Conservation (phyloP, 192 early-diverging fungal genomes). For the Podila horticola region DNA sequence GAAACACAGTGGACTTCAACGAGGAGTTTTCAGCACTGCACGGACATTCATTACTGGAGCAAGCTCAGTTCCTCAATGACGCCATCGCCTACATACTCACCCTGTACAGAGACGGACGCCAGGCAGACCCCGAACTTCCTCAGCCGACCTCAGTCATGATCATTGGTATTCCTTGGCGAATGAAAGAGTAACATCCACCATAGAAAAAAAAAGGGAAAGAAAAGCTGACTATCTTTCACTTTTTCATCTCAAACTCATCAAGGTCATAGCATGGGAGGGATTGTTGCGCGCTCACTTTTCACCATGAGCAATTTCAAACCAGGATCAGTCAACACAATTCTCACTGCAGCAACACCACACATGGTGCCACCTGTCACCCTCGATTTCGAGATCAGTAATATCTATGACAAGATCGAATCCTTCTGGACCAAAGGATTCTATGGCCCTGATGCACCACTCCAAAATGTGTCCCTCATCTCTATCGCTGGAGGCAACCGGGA, state of each 20-base stretch:
- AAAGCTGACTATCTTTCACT: no score
- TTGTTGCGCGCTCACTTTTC: slow-evolving; percentile 86
- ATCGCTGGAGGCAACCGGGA: slow-evolving; percentile 94
- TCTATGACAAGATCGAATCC: slow-evolving; percentile 74
- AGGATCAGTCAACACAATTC: slow-evolving; percentile 80
- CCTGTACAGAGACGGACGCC: slow-evolving; percentile 70
- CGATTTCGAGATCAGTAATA: slow-evolving; percentile 64
- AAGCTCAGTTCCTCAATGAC: slow-evolving; percentile 89
- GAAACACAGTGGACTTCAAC: slow-evolving; percentile 73
- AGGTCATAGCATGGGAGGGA: slow-evolving; percentile 95
- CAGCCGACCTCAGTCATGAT: slow-evolving; percentile 81
- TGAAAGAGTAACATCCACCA: no score
- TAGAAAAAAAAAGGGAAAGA: no score
- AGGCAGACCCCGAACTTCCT: slow-evolving; percentile 35
- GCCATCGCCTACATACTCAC: slow-evolving; percentile 82
- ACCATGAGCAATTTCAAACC: slow-evolving; percentile 76
- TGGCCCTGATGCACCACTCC: slow-evolving; percentile 29
- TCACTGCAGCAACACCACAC: slow-evolving; percentile 94
- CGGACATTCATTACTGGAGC: slow-evolving; percentile 82
- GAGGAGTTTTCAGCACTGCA: slow-evolving; percentile 95
- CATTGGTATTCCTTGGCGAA: slow-evolving; percentile 51
- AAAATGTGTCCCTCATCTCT: slow-evolving; percentile 78
- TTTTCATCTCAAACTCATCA: no score
- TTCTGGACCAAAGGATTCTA: slow-evolving; percentile 74
- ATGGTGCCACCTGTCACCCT: slow-evolving; percentile 82